Base-by-base conservation (phyloP, 805 yeast genomes). In the Starmerella kuoi region DNA sequence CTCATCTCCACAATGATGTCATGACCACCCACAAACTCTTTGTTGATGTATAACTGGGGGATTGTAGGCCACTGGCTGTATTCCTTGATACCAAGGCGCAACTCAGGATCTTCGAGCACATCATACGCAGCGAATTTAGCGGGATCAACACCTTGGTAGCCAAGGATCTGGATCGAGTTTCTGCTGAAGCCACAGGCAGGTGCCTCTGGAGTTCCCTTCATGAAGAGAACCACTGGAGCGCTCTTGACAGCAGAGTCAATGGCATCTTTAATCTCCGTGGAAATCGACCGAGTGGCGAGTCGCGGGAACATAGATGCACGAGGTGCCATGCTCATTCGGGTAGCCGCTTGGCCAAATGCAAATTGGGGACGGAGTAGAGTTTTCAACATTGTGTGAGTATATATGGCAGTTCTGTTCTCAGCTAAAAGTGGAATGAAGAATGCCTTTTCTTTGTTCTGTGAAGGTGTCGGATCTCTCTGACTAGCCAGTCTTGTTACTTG, bases 111-210 rank as follows among this genome's bases (percentile, higher is more conserved):
- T 63, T 91, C 97, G 52, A 91, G 68, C 0, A 91, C 98, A 58
- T 91, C 88, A 64, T 82, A 91, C 18, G 97, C 97, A 31, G 97
- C 96, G 66, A 91, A 91, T 63, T 91, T 88, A 22, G 66, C 72
- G 8, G 98, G 98, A 62, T 91, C 95, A 18, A 91, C 96, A 45
- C 98, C 98, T 60, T 88, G 93, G 59, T 85, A 88, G 12, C 98
- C 97, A 46, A 91, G 70, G 39, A 87, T 73, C 59, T 84, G 91
- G 53, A 91, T 87, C 11, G 97, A 82, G 41, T 95, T 94, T 58
- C 95, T 75, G 11, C 96, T 86, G 57, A 91, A 91, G 0, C 99
- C 98, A 68, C 99, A 91, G 55, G 85, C 93, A 31, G 98, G 98
- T 46, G 81, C 86, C 56, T 88, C 94, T 15, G 98, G 98, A 2